phyloP scores from a whole-genome alignment of 805 yeast species.

The Zygosaccharomyces bailii region DNA sequence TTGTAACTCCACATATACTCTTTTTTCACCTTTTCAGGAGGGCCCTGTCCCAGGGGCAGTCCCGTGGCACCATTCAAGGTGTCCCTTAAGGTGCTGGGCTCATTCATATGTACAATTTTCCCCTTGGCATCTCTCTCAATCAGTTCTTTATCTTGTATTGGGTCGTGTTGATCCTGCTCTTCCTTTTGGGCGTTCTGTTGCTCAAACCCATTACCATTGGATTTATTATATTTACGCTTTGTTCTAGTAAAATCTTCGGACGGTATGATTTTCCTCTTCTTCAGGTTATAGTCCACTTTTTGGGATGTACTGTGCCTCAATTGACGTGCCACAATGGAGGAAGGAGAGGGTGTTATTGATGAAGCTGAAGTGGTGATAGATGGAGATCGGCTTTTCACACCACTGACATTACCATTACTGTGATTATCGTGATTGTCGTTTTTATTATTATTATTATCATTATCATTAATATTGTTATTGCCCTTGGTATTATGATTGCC shows the following conservation, averaged over 20 bases:
- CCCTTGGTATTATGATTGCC: constrained; percentile 4
- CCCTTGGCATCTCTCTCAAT: constrained; percentile 24
- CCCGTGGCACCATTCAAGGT: constrained; percentile 67
- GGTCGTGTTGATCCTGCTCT: background rate
- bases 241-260: constrained; percentile 20
- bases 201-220: constrained; percentile 1
- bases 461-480: constrained; percentile 2
- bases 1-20: constrained; percentile 52
- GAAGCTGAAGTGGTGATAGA: constrained; percentile 10
- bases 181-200: constrained; percentile 3
- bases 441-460: constrained; percentile 2
- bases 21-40: constrained; percentile 55
- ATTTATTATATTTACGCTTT: constrained; percentile 8
- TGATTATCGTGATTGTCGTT: constrained; percentile 1
- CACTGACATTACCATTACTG: constrained; percentile 2
- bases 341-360: constrained; percentile 10
- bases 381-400: constrained; percentile 10
- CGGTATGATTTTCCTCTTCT: constrained; percentile 32
- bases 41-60: constrained; percentile 64
- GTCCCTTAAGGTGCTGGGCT: constrained; percentile 51
- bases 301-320: constrained; percentile 31
- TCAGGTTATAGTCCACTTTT: constrained; percentile 35
- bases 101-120: constrained; percentile 36
- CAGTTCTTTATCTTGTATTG: constrained; percentile 5
- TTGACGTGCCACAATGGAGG: constrained; percentile 16